phyloP scores from a whole-genome alignment of 2,329 filamentous ascomycete species.

The Karstenula rhodostoma region DNA sequence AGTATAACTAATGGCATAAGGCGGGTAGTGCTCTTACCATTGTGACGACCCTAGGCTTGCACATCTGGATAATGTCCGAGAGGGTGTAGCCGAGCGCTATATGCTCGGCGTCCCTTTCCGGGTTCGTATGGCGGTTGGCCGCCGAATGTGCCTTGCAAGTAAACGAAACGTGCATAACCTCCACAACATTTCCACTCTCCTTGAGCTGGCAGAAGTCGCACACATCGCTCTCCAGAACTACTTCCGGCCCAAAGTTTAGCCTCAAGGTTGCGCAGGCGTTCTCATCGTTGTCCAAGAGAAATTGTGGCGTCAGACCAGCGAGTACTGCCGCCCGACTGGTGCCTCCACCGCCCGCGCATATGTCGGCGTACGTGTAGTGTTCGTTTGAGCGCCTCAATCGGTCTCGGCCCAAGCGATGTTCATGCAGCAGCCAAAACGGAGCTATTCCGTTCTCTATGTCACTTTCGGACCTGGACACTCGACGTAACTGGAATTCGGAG shows the following conservation, averaged over 20 bases:
- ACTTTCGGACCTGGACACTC: neutral
- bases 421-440: neutral
- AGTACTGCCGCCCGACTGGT: neutral
- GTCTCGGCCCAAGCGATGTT: neutral
- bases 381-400: too few species aligned
- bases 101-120: neutral
- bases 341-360: slow-evolving; percentile 1
- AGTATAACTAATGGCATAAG: neutral
- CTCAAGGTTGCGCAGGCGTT: neutral
- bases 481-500: neutral
- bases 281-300: neutral
- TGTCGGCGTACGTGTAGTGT: neutral
- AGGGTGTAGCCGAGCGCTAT: slow-evolving; percentile 1
- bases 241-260: neutral
- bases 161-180: neutral
- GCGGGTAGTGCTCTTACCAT: neutral
- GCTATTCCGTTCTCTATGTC: neutral
- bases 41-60: neutral
- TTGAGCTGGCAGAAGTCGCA: neutral
- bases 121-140: neutral
- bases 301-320: neutral
- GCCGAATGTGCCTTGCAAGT: slow-evolving; percentile 2
- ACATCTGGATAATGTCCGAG: neutral
- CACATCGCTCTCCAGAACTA: neutral
- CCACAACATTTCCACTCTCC: neutral